These are phyloP conservation scores for Puccinia triticina DNA, from an alignment of 1,284 basidiomycete species.

Conservation along the genomic window DNA sequence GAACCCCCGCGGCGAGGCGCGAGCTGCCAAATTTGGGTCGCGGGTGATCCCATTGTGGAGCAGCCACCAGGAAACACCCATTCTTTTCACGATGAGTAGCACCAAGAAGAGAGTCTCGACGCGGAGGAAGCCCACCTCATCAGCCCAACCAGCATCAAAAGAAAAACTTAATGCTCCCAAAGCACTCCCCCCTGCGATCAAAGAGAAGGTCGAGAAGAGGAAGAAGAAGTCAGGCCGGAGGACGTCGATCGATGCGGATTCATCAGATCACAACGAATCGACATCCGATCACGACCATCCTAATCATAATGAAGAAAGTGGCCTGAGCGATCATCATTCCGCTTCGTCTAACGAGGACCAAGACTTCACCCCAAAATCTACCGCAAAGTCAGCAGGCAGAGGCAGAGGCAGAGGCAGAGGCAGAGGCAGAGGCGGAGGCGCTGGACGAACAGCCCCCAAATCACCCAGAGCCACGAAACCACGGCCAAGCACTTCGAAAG, in stretches of 20 bases:
- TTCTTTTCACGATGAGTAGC: too few species aligned
- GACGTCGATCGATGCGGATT: not conserved
- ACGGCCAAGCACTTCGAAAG: not conserved
- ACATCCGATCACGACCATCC: not conserved
- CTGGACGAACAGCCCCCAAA: not conserved
- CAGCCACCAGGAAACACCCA: too few species aligned
- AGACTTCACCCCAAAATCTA: constrained; percentile 28
- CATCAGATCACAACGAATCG: not conserved
- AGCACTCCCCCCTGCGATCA: too few species aligned
- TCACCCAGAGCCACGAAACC: constrained; percentile 1
- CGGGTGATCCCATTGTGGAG: too few species aligned
- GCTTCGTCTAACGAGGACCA: not conserved
- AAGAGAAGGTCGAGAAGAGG: too few species aligned
- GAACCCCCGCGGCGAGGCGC: too few species aligned
- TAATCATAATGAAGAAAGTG: not conserved
- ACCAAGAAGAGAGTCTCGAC: too few species aligned
- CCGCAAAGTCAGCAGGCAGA: not conserved
- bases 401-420: constrained; percentile 22
- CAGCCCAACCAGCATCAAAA: too few species aligned
- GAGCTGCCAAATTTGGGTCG: too few species aligned
- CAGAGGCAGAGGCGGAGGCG: not conserved
- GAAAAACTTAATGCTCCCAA: too few species aligned
- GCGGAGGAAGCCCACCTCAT: too few species aligned
- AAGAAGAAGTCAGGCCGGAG: not conserved
- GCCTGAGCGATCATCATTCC: not conserved